Conservation (phyloP, 2,329 filamentous ascomycete genomes). For the Paecilomyces sp. region DNA sequence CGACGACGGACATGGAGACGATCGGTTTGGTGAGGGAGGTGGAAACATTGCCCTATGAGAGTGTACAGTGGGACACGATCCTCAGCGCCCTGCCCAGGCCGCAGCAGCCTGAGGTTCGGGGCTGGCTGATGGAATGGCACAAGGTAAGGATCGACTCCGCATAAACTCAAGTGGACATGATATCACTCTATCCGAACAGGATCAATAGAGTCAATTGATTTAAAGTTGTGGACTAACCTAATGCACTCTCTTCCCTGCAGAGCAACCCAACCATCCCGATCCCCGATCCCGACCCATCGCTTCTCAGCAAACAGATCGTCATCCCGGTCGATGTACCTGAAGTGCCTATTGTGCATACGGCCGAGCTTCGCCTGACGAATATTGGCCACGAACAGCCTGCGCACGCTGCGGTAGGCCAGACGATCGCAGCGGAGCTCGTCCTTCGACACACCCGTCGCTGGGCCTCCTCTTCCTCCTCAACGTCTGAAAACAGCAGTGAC, state of each 20-base stretch:
- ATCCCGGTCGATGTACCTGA: slow-evolving; percentile 88
- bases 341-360: slow-evolving; percentile 74
- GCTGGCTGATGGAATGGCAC: slow-evolving; percentile 54
- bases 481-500: slow-evolving; percentile 13
- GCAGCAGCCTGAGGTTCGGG: slow-evolving; percentile 36
- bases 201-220: background rate
- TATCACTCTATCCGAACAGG: background rate
- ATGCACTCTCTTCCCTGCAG: slow-evolving; percentile 11
- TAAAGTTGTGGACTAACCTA: background rate
- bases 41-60: slow-evolving; percentile 44
- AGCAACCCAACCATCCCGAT: slow-evolving; percentile 25
- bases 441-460: slow-evolving; percentile 52
- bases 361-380: slow-evolving; percentile 34
- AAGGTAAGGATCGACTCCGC: slow-evolving; percentile 30
- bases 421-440: slow-evolving; percentile 39
- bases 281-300: slow-evolving; percentile 18
- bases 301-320: slow-evolving; percentile 57
- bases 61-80: slow-evolving; percentile 48
- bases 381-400: slow-evolving; percentile 7
- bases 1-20: slow-evolving; percentile 45
- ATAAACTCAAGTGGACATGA: background rate
- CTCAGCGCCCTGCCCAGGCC: slow-evolving; percentile 44
- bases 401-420: slow-evolving; percentile 39
- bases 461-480: slow-evolving; percentile 25
- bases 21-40: slow-evolving; percentile 49